A percentile compares a stretch with the other conserved stretches of the same genome.
phyloP scores from a whole-genome alignment of 2,329 filamentous ascomycete genomes.

The Sclerotinia subarctica region DNA sequence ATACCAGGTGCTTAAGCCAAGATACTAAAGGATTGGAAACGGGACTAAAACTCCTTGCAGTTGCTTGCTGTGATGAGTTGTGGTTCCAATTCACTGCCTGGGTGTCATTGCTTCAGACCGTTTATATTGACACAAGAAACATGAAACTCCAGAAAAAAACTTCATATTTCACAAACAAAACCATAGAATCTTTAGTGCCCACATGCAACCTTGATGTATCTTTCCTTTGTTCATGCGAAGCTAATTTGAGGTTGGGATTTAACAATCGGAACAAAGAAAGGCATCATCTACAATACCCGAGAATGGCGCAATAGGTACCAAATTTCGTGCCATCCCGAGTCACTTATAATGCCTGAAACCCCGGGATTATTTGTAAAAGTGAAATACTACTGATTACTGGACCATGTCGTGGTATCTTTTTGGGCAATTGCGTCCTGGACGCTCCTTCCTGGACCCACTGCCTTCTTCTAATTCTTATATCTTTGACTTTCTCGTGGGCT shows the following conservation, averaged over 20 bases:
- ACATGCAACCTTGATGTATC: neutral
- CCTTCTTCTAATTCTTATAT: constrained; percentile 3
- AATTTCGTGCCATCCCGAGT: constrained; percentile 15
- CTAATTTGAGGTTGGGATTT: constrained; percentile 1
- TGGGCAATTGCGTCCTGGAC: constrained; percentile 12
- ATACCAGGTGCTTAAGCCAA: neutral
- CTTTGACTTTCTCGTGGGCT: constrained; percentile 1
- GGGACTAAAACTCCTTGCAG: neutral
- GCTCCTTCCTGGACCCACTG: constrained; percentile 7
- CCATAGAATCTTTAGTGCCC: neutral
- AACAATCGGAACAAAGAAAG: constrained; percentile 20
- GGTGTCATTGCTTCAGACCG: neutral
- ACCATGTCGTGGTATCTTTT: constrained; percentile 15
- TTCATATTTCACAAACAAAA: neutral
- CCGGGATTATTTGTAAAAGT: neutral
- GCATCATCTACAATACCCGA: constrained; percentile 17
- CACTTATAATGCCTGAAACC: constrained; percentile 1
- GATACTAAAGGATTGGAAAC: neutral
- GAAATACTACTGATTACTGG: neutral
- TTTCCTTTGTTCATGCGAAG: neutral
- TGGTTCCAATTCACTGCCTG: neutral
- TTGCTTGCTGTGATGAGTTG: neutral
- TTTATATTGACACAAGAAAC: neutral
- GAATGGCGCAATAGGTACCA: constrained; percentile 15
- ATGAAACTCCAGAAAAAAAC: neutral